These are phyloP conservation scores for Phyllosticta paracitricarpa DNA, from an alignment of 2,329 filamentous ascomycete genomes.

Conservation along the genomic window DNA sequence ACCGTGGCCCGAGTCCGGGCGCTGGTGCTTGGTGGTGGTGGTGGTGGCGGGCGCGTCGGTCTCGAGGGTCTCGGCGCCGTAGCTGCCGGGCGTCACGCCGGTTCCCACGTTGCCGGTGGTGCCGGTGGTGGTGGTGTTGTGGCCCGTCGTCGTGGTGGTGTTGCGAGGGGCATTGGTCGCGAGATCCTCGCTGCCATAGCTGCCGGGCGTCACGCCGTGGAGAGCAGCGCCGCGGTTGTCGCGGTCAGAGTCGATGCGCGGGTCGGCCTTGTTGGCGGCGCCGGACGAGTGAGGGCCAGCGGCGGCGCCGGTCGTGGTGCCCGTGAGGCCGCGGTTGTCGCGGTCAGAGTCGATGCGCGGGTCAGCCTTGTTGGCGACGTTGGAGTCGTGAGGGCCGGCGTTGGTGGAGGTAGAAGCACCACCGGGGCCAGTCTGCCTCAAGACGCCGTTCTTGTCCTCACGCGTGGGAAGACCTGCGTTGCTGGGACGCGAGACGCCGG, in stretches of 20 bases:
- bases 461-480: background rate
- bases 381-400: conserved; percentile 2
- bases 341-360: conserved; percentile 6
- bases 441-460: background rate
- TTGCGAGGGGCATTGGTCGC: background rate
- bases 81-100: background rate
- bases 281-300: conserved; percentile 4
- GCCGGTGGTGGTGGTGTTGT: background rate
- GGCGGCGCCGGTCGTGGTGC: background rate
- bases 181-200: background rate
- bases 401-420: conserved; percentile 1
- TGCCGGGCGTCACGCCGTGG: background rate
- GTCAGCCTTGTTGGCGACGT: background rate
- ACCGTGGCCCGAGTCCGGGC: background rate
- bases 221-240: background rate
- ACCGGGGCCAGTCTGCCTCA: background rate
- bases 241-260: conserved; percentile 1
- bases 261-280: conserved; percentile 3
- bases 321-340: conserved; percentile 3
- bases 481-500: background rate
- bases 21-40: background rate
- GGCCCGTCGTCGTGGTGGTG: background rate
- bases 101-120: background rate
- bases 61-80: background rate
- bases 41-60: background rate